Base-by-base conservation (phyloP, 805 yeast species). In the Torulaspora franciscae region DNA sequence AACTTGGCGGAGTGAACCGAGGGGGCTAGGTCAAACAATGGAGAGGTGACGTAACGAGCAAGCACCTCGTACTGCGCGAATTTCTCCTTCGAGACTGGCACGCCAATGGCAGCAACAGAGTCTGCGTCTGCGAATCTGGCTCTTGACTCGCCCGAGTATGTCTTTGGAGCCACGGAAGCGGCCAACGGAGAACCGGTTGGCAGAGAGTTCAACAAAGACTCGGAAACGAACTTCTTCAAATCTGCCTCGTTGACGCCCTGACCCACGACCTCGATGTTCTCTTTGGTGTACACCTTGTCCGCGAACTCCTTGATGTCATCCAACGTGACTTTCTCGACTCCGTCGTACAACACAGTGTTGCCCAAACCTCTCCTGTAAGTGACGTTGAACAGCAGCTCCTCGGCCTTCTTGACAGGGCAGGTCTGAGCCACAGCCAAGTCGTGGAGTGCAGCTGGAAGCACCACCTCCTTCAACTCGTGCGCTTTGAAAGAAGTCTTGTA, bases 341-440 rank as follows among this genome's bases (percentile, higher is more conserved):
- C 85, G 66, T 85, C 84, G 65, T 77, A 86, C 66, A 76, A 76
- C 59, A 87, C 74, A 53, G 95, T 83, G 69, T 83, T 79, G 61
- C 96, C 97, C 60, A 86, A 79, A 44, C 96, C 97, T 50, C 69
- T 73, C 75, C 93, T 85, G 80, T 85, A 93, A 40, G 95, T 79
- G 49, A 81, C 71, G 57, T 80, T 79, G 71, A 86, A 91, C 63
- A 88, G 78, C 55, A 80, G 77, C 70, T 89, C 96, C 50, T 80
- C 66, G 34, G 93, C 95, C 50, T 72, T 70, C 66, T 72, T 76
- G 48, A 69, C 66, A 47, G 87, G 75, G 56, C 73, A 67, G 11
- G 72, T 58, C 46, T 69, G 61, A 30, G 83, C 81, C 37, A 71
- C 68, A n/a, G 70, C 64, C 53, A 75, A 65, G 67, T 86, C 91